A percentile compares a stretch with the other conserved stretches of the same genome.
Evolutionary conservation across 768 basidiomycete genomes (phyloP).

Genomic region (Mycena rosella): DNA sequence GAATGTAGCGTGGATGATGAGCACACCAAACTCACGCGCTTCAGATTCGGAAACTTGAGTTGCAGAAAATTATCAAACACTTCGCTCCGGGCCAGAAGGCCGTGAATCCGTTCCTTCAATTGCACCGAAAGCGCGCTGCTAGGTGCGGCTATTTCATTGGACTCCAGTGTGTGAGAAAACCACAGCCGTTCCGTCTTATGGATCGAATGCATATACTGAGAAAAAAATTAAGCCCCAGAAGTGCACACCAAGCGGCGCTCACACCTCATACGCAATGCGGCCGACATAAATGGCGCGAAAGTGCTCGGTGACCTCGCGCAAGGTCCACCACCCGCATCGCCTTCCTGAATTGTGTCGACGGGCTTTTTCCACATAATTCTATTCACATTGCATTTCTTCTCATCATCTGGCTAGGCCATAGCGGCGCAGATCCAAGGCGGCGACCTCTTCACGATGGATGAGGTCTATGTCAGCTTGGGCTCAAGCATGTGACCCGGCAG

Average conservation of each 20-base stretch:
- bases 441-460: conserved; percentile 84
- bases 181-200: conserved; percentile 86
- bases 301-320: conserved; percentile 78
- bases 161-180: conserved; percentile 91
- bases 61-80: conserved; percentile 89
- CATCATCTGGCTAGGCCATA: conserved; percentile 77
- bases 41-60: conserved; percentile 89
- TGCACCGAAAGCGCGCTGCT: conserved; percentile 48
- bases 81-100: conserved; percentile 80
- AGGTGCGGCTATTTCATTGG: conserved; percentile 56
- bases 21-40: conserved; percentile 60
- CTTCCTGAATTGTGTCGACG: conserved; percentile 44
- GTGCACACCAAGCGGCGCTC: neutral
- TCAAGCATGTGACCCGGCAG: too few species aligned
- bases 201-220: conserved; percentile 88
- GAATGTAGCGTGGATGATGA: neutral
- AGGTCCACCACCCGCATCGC: conserved; percentile 67
- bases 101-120: conserved; percentile 70
- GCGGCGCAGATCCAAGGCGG: conserved; percentile 79
- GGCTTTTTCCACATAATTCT: conserved; percentile 85
- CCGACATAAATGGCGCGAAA: conserved; percentile 84
- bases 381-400: conserved; percentile 74
- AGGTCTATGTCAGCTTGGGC: too few species aligned
- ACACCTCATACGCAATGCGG: conserved; percentile 87
- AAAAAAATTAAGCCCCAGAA: neutral